phyloP scores from a whole-genome alignment of 495 filamentous ascomycete species.

The Friedmanniomyces endolithicus region DNA sequence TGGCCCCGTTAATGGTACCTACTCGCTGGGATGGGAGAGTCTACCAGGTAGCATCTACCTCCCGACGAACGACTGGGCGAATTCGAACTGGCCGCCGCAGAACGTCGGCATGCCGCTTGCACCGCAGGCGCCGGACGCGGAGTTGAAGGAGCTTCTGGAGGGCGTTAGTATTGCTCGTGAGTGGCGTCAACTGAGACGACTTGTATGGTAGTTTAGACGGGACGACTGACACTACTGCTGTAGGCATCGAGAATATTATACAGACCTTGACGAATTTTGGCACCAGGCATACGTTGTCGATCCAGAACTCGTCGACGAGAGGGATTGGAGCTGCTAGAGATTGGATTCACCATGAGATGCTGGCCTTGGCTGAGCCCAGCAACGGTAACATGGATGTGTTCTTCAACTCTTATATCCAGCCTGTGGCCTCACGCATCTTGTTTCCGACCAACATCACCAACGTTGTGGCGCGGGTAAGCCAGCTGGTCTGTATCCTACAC shows the following conservation, averaged over 20 bases:
- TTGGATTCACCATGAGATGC: constrained; percentile 39
- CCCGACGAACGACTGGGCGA: constrained; percentile 1
- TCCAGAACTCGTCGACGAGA: constrained; percentile 33
- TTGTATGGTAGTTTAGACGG: neutral
- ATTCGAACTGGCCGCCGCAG: constrained; percentile 25
- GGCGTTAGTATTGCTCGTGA: constrained; percentile 21
- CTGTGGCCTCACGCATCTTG: constrained; percentile 31
- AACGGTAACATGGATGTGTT: constrained; percentile 35
- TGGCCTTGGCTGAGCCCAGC: constrained; percentile 26
- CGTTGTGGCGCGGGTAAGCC: constrained; percentile 31
- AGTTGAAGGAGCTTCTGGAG: constrained; percentile 33
- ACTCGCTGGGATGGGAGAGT: neutral
- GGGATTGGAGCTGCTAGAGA: constrained; percentile 45
- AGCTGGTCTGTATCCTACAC: no score
- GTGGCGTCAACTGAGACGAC: neutral
- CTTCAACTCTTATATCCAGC: constrained; percentile 36
- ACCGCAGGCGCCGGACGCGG: constrained; percentile 36
- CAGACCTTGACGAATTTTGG: constrained; percentile 39
- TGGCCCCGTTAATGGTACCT: neutral
- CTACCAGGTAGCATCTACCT: constrained; percentile 6
- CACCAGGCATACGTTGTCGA: constrained; percentile 40
- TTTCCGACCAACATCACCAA: constrained; percentile 39
- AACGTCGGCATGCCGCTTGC: constrained; percentile 29
- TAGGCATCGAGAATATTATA: constrained; percentile 34
- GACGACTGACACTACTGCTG: neutral